A percentile compares a stretch with the other conserved stretches of the same genome.
Evolutionary conservation across 2,329 filamentous ascomycete species (phyloP).

Genomic region (Hymenoscyphus scutula): DNA sequence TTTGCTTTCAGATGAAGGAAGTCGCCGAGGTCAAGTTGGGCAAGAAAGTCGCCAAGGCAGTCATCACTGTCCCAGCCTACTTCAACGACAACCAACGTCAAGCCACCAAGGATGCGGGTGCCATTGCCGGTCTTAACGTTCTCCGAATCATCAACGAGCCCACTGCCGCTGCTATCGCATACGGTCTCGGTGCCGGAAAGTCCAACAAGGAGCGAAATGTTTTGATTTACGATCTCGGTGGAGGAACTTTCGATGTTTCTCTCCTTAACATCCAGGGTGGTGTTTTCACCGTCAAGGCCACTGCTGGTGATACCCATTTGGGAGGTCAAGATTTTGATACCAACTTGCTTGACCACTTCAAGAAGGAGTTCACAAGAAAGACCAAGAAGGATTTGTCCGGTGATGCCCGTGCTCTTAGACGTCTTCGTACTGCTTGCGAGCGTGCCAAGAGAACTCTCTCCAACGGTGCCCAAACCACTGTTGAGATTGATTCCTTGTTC

Average conservation of each 20-base stretch:
- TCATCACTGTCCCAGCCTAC: slow-evolving; percentile 98
- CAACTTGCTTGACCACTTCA: slow-evolving; percentile 93
- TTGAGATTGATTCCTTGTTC: slow-evolving; percentile 98
- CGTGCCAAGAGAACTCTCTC: slow-evolving; percentile 99
- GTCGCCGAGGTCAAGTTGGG: slow-evolving; percentile 97
- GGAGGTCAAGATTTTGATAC: slow-evolving; percentile 97
- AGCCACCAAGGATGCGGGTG: slow-evolving; percentile 98
- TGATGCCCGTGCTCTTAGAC: slow-evolving; percentile 88
- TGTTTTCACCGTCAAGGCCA: slow-evolving; percentile 99
- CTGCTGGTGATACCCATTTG: slow-evolving; percentile 94
- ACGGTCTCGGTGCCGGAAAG: slow-evolving; percentile 94
- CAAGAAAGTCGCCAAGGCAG: slow-evolving; percentile 98
- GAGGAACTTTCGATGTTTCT: slow-evolving; percentile 99
- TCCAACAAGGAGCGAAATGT: slow-evolving; percentile 98
- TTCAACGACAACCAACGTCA: slow-evolving; percentile 99
- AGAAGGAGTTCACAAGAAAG: slow-evolving; percentile 86
- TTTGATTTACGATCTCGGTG: slow-evolving; percentile 99
- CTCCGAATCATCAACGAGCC: slow-evolving; percentile 99
- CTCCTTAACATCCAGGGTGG: slow-evolving; percentile 98
- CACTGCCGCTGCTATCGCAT: slow-evolving; percentile 95
- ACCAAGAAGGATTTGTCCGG: slow-evolving; percentile 74
- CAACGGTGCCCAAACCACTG: slow-evolving; percentile 93
- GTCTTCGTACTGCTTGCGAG: slow-evolving; percentile 97
- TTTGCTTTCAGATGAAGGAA: slow-evolving; percentile 82
- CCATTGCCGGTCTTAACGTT: slow-evolving; percentile 94